Evolutionary conservation across 1,139 yeast species (phyloP).

Genomic region (Meyerozyma carpophila): DNA sequence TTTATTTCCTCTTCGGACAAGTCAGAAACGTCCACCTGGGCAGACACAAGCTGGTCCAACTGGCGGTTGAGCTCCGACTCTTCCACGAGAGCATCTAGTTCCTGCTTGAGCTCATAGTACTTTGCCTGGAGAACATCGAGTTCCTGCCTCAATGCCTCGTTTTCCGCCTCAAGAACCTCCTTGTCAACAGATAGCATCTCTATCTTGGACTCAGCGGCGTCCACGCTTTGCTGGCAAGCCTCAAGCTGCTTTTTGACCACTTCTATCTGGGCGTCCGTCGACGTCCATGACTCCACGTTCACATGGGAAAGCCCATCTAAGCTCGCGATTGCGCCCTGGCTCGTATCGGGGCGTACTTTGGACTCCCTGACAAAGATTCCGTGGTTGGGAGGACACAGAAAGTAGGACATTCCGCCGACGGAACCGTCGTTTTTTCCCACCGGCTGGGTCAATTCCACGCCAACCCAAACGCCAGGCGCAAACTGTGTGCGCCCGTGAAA

Average conservation of each 20-base stretch:
- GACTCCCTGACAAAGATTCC: slow-evolving; percentile 55
- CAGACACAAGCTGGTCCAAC: slow-evolving; percentile 30
- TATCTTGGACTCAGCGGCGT: slow-evolving; percentile 25
- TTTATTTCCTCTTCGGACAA: slow-evolving; percentile 13
- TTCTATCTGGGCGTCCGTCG: not conserved
- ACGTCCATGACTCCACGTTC: no score
- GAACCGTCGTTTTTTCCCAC: slow-evolving; percentile 79
- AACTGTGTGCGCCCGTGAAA: slow-evolving; percentile 52
- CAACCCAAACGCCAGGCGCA: slow-evolving; percentile 72
- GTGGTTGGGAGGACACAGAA: slow-evolving; percentile 41
- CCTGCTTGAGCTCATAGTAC: slow-evolving; percentile 34
- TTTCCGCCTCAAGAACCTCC: slow-evolving; percentile 43
- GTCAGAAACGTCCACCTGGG: slow-evolving; percentile 11
- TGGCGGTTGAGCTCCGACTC: slow-evolving; percentile 41
- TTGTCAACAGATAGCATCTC: slow-evolving; percentile 53
- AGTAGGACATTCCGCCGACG: slow-evolving; percentile 60
- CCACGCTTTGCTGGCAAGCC: not conserved
- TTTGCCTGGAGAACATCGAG: slow-evolving; percentile 26
- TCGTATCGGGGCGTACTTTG: not conserved
- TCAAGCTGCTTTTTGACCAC: not conserved
- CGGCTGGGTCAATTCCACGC: slow-evolving; percentile 61
- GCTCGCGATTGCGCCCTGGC: no score
- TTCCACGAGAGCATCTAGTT: slow-evolving; percentile 39
- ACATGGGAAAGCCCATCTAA: no score
- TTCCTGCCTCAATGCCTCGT: slow-evolving; percentile 26